These are phyloP conservation scores for Nematocida parisii DNA, from an alignment of 371 early-diverging fungal species.

Conservation along the genomic window DNA sequence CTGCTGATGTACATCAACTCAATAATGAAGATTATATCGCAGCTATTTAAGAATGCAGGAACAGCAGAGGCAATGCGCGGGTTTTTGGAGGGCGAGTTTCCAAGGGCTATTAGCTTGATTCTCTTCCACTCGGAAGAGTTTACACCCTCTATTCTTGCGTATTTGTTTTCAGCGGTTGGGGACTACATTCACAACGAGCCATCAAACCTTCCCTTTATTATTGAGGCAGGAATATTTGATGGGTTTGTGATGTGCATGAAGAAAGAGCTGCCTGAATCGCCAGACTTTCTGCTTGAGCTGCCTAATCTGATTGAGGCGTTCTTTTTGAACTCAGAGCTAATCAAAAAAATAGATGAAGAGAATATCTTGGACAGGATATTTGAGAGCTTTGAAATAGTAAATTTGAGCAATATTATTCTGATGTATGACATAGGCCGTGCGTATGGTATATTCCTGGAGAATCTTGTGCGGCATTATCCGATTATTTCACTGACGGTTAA, in stretches of 20 bases:
- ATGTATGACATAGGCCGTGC: conserved; percentile 12
- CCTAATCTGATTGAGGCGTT: conserved; percentile 38
- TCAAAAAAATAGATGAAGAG: conserved; percentile 13
- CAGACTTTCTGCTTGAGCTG: conserved; percentile 36
- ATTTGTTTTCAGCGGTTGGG: conserved; percentile 27
- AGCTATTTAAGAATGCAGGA: conserved; percentile 45
- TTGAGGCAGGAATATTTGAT: conserved; percentile 50
- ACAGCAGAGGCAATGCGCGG: conserved; percentile 42
- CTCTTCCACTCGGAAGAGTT: conserved; percentile 31
- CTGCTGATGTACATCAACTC: conserved; percentile 34
- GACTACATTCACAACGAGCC: conserved; percentile 50
- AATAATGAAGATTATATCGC: conserved; percentile 51
- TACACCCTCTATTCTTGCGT: conserved; percentile 32
- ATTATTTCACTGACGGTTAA: not conserved
- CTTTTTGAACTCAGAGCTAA: conserved; percentile 25
- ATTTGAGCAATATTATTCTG: conserved; percentile 23
- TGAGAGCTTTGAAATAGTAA: conserved; percentile 2
- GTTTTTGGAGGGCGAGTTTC: conserved; percentile 50
- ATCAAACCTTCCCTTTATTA: conserved; percentile 31
- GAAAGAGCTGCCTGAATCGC: conserved; percentile 3
- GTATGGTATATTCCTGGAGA: conserved; percentile 43
- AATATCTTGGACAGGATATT: conserved; percentile 34
- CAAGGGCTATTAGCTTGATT: conserved; percentile 16
- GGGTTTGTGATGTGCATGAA: conserved; percentile 42
- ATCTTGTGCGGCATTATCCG: conserved; percentile 37